Evolutionary conservation across 208 protist species (phyloP).

Genomic region (Leptomonas pyrrhocoris): DNA sequence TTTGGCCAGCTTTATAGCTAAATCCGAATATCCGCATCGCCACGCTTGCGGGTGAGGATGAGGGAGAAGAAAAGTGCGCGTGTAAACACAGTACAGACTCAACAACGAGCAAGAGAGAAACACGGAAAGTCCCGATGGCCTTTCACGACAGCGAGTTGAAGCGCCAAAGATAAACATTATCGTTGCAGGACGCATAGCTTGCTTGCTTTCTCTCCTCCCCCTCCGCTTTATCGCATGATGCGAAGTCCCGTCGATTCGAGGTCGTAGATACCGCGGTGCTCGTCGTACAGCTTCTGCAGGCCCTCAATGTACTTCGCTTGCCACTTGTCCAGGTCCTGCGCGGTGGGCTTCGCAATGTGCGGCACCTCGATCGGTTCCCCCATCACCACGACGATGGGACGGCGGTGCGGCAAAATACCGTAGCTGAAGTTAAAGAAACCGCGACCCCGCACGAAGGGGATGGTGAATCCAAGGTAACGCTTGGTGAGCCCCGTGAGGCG

Average conservation of each 20-base stretch:
- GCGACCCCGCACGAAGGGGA: constrained; percentile 73
- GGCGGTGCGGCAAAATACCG: constrained; percentile 71
- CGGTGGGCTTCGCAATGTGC: constrained; percentile 64
- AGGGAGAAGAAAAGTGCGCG: no score
- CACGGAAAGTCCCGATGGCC: no score
- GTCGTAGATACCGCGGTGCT: constrained; percentile 75
- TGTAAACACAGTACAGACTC: no score
- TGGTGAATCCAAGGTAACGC: constrained; percentile 57
- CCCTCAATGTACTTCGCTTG: constrained; percentile 78
- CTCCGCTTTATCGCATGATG: constrained; percentile 36
- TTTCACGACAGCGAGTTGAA: no score
- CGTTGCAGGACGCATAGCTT: background rate
- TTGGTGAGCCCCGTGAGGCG: constrained; percentile 36
- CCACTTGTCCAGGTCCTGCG: constrained; percentile 70
- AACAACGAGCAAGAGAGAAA: no score
- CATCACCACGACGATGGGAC: constrained; percentile 83
- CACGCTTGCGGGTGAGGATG: no score
- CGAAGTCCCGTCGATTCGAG: constrained; percentile 68
- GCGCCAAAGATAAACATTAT: no score
- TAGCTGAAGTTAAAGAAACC: constrained; percentile 83
- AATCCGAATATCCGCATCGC: no score
- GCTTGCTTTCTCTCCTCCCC: background rate
- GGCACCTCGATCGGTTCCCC: constrained; percentile 76
- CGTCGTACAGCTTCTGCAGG: constrained; percentile 72
- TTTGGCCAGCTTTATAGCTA: no score